Evolutionary conservation across 1,139 yeast genomes (phyloP).

Genomic region (Debaryomycetaceae sp.): DNA sequence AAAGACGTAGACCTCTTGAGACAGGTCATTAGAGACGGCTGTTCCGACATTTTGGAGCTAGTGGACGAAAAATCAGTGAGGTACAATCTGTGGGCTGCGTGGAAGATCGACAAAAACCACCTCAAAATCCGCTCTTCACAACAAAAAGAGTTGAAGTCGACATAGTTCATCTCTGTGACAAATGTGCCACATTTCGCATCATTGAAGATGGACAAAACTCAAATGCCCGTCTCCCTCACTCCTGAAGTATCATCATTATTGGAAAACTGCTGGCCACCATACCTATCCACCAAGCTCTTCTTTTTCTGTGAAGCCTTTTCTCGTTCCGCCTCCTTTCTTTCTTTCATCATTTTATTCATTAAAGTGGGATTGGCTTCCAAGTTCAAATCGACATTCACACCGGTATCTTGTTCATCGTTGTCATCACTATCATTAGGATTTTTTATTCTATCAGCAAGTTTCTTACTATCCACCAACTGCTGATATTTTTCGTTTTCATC

Average conservation of each 20-base stretch:
- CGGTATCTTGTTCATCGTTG: conserved; percentile 18
- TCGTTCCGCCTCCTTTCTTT: conserved; percentile 31
- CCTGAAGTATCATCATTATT: conserved; percentile 1
- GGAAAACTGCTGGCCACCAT: conserved; percentile 25
- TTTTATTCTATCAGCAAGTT: conserved; percentile 12
- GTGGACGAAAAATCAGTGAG: conserved; percentile 13
- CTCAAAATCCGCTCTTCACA: neutral
- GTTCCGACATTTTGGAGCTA: conserved; percentile 13
- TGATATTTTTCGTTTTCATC: conserved; percentile 25
- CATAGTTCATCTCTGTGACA: neutral
- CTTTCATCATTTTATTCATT: conserved; percentile 42
- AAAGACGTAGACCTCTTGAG: conserved; percentile 11
- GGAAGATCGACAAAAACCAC: conserved; percentile 9
- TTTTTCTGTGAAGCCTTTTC: conserved; percentile 16
- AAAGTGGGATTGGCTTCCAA: conserved; percentile 63
- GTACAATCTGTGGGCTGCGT: conserved; percentile 15
- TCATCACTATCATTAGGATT: conserved; percentile 7
- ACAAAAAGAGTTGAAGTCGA: neutral
- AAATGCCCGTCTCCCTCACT: conserved; percentile 1
- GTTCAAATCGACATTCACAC: conserved; percentile 38
- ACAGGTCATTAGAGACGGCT: conserved; percentile 12
- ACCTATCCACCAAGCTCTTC: conserved; percentile 13
- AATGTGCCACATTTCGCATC: no score
- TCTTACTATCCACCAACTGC: conserved; percentile 10
- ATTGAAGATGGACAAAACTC: no score